phyloP scores from a whole-genome alignment of 768 basidiomycete species.

The Rhodocollybia butyracea region DNA sequence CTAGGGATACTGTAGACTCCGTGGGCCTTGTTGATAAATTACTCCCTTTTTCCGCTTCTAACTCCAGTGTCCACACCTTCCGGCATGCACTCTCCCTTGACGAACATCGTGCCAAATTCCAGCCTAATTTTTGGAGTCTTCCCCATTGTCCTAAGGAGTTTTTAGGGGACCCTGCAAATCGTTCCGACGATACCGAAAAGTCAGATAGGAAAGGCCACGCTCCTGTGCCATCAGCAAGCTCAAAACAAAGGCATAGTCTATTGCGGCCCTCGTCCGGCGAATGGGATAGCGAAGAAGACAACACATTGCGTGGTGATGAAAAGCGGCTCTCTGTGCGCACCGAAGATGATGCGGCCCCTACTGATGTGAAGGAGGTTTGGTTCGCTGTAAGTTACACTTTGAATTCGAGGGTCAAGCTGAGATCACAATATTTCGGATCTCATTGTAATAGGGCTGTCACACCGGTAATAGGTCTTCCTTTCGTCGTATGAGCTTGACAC shows the following conservation, averaged over 20 bases:
- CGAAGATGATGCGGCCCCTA: slow-evolving; percentile 7
- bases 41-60: slow-evolving; percentile 48
- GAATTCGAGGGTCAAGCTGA: too few relatives aligned
- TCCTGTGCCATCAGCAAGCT: neutral
- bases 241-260: neutral
- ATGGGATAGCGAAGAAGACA: slow-evolving; percentile 2
- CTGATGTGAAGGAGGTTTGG: slow-evolving; percentile 27
- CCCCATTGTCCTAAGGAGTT: neutral
- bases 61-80: slow-evolving; percentile 38
- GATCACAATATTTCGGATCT: too few relatives aligned
- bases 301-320: too few relatives aligned
- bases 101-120: slow-evolving; percentile 28
- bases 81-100: slow-evolving; percentile 34
- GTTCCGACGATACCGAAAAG: neutral
- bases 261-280: neutral
- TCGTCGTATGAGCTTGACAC: neutral
- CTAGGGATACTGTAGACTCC: slow-evolving; percentile 54
- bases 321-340: slow-evolving; percentile 3
- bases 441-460: slow-evolving; percentile 30
- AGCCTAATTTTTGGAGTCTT: slow-evolving; percentile 20
- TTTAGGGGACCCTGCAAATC: neutral
- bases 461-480: slow-evolving; percentile 16
- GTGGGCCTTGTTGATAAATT: slow-evolving; percentile 46
- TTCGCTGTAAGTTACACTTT: slow-evolving; percentile 6
- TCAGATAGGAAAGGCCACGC: neutral